These are phyloP conservation scores for Globisporangium canariense DNA, from an alignment of 352 stramenopile genomes.

Conservation along the genomic window DNA sequence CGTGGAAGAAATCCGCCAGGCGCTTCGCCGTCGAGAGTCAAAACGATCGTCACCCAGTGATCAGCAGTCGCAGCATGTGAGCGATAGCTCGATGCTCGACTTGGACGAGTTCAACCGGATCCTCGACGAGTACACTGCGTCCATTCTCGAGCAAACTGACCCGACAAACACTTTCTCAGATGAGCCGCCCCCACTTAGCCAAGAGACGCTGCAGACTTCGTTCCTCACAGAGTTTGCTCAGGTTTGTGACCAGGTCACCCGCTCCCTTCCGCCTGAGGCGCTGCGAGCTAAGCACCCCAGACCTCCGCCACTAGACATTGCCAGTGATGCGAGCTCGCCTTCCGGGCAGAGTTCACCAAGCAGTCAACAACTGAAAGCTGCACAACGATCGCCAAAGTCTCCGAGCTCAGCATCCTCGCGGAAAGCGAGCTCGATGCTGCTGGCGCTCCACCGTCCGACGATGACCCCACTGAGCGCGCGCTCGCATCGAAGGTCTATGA, in stretches of 20 bases:
- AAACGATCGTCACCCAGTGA: background rate
- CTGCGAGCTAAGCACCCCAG: background rate
- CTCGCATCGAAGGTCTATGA: slow-evolving; percentile 2
- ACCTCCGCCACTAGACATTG: background rate
- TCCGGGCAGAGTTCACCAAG: background rate
- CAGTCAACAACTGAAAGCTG: background rate
- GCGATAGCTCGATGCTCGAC: slow-evolving; percentile 2
- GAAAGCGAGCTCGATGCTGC: background rate
- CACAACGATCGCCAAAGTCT: background rate
- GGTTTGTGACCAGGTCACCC: slow-evolving; percentile 29
- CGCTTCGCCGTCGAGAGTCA: slow-evolving; percentile 1
- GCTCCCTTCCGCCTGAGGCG: slow-evolving; percentile 21
- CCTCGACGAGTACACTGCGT: slow-evolving; percentile 28
- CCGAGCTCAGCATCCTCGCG: background rate
- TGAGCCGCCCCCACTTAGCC: slow-evolving; percentile 8
- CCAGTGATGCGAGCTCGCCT: background rate
- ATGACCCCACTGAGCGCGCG: background rate
- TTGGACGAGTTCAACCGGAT: slow-evolving; percentile 22
- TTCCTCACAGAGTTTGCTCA: slow-evolving; percentile 32
- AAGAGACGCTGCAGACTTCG: slow-evolving; percentile 22
- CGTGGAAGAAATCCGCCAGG: slow-evolving; percentile 25
- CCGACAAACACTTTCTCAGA: background rate
- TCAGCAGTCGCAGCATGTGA: background rate
- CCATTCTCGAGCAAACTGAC: slow-evolving; percentile 16
- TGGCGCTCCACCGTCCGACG: background rate